Base-by-base conservation (phyloP, 768 basidiomycete species). In the Suillus placidus region DNA sequence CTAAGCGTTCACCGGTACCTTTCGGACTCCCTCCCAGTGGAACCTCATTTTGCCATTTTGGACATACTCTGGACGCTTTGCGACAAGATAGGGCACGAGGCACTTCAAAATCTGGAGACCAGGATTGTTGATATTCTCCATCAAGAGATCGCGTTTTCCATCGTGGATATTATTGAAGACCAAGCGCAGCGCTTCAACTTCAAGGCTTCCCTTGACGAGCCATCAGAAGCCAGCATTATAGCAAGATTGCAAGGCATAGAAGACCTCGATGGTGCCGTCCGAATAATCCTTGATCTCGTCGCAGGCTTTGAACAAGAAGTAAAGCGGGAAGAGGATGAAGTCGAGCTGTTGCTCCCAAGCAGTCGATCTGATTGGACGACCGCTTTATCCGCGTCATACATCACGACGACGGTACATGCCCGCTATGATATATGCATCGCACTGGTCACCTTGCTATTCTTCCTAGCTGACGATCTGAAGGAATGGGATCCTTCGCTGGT, bases 81-180 rank as follows among this genome's bases (percentile, higher is more conserved):
- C 58, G 77, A 79, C 64, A 86, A 83, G 70, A 73, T 92, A n/a
- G 89, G 87, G 7, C 83, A 85, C 12, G 85, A 84, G 58, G 77
- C 83, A 40, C 81, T 89, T 70, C 79, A 84, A 16, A 80, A 79
- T 42, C 71, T 92, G 67, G 91, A 94, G 72, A 80, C 74, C 63
- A 81, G 85, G 61, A 76, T 91, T 18, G 75, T 84, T 40, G 88
- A 90, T 67, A 82, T 91, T 63, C 76, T 91, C 62, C 90, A 87
- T 63, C 92, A 94, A 74, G 92, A 94, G 71, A 85, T 87, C 38
- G 89, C 89, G 0, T 93, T 92, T 76, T 86, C 91, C 2, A 89
- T 90, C 66, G 83, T 85, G 9, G 93, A 95, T 66, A 88, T 94
- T 57, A 76, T 93, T 20, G 82, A 84, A 63, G 90, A 92, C 71